Evolutionary conservation across 768 basidiomycete genomes (phyloP).

Genomic region (Peribolospora kevripleyi): DNA sequence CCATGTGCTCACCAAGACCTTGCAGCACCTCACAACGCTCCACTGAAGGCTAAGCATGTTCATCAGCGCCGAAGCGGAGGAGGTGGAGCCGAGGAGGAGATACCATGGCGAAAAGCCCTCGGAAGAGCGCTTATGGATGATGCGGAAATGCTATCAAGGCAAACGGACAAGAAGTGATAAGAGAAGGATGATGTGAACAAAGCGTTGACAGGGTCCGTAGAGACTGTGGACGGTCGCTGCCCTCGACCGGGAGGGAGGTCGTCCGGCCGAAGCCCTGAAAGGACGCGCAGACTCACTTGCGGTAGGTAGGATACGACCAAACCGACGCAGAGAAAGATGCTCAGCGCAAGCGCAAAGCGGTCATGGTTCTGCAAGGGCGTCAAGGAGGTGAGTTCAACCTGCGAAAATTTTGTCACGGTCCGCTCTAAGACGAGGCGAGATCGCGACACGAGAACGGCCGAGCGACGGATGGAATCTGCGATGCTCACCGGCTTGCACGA

Average conservation of each 20-base stretch:
- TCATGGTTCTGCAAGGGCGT: constrained; percentile 27
- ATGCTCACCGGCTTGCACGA: too few species aligned
- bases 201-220: neutral
- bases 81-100: constrained; percentile 44
- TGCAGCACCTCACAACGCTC: constrained; percentile 57
- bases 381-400: too few species aligned
- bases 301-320: constrained; percentile 62
- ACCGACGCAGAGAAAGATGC: constrained; percentile 40
- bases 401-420: too few species aligned
- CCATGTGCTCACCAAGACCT: constrained; percentile 34
- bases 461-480: too few species aligned
- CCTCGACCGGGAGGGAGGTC: neutral
- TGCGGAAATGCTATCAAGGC: constrained; percentile 40
- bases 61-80: constrained; percentile 17
- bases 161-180: neutral
- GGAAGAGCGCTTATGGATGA: constrained; percentile 49
- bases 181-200: neutral
- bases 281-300: constrained; percentile 28
- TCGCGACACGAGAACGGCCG: too few species aligned
- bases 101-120: constrained; percentile 85
- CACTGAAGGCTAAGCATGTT: constrained; percentile 61
- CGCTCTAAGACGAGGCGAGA: too few species aligned
- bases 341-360: constrained; percentile 41
- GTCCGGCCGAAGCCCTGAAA: neutral
- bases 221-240: too few species aligned